Base-by-base conservation (phyloP, 371 early-diverging fungal species). In the Cladochytrium tenue region DNA sequence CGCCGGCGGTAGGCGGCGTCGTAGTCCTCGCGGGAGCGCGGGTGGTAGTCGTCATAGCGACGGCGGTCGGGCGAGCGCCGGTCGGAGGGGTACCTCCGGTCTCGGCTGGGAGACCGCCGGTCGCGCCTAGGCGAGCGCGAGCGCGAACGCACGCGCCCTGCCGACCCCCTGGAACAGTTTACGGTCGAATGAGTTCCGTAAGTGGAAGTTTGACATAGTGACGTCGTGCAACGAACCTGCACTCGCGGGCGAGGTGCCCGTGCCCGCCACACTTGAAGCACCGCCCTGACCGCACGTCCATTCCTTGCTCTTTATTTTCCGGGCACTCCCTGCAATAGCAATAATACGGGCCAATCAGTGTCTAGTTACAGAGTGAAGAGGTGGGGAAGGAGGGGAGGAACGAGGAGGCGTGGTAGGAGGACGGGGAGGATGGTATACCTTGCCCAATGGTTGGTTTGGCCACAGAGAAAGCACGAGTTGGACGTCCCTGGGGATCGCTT, bases 231-330 rank as follows among this genome's bases (percentile, higher is more conserved):
- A 58, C 25, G 3, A 30, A 33, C 78, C 75, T 25, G 63, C 79
- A 79, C 67, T 69, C 74, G 25, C 75, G 51, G 26, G 79, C 79
- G 53, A 79, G 60, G 59, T 82, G 83, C 17, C 83, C 83, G 27
- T 60, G 58, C 50, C 64, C 60, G 31, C 83, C 83, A 60, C 83
- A 82, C 66, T 76, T 75, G 79, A 82, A 82, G 76, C 80, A 78
- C 55, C 76, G 75, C 31, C 82, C 82, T 17, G 68, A 67, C 32
- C 75, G 59, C 15, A 81, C 80, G 56, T 79, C 80, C 60, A 78
- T 53, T 5, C 80, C 82, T 53, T 75, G 72, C 33, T 77, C 75
- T n/a, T 66, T 56, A 64, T 70, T 79, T 13, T 75, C 72, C 1
- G 78, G 80, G 55, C 82, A 82, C 17, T 82, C 82, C 32, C 76